Evolutionary conservation across 2,329 filamentous ascomycete species (phyloP).

Genomic region (Pseudomassariella vexata): DNA sequence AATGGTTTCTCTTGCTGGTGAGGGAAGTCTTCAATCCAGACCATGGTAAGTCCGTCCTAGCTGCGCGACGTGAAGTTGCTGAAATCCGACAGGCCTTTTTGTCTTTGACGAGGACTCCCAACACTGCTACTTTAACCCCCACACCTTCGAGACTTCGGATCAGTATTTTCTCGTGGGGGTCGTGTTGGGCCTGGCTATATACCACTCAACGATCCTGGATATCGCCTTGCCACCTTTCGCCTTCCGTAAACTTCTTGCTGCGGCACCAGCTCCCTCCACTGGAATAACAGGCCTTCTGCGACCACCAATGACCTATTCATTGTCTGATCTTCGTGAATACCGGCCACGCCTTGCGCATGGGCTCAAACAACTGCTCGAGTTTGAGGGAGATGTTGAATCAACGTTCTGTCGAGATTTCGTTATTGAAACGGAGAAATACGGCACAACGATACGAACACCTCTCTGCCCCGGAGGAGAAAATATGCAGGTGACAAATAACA

Average conservation of each 20-base stretch:
- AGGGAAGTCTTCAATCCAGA: constrained; percentile 88
- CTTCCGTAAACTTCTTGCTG: constrained; percentile 79
- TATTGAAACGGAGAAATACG: constrained; percentile 71
- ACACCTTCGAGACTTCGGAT: constrained; percentile 83
- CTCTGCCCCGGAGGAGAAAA: constrained; percentile 70
- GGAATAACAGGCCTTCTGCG: constrained; percentile 51
- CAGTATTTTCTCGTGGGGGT: constrained; percentile 89
- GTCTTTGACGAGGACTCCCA: constrained; percentile 85
- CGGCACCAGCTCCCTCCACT: constrained; percentile 58
- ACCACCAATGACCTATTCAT: constrained; percentile 62
- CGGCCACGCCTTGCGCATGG: constrained; percentile 71
- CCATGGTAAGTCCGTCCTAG: constrained; percentile 56
- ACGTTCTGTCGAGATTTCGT: constrained; percentile 81
- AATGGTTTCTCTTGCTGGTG: constrained; percentile 88
- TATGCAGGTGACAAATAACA: constrained; percentile 74
- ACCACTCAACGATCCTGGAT: constrained; percentile 90
- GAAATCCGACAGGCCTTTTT: constrained; percentile 64
- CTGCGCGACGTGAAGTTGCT: not conserved
- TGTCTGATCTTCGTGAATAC: constrained; percentile 80
- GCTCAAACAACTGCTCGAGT: constrained; percentile 71
- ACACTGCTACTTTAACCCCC: constrained; percentile 90
- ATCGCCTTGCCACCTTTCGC: constrained; percentile 83
- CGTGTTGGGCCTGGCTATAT: constrained; percentile 82
- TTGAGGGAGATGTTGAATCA: constrained; percentile 74
- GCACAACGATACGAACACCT: constrained; percentile 58